phyloP scores from a whole-genome alignment of 2,329 filamentous ascomycete species.

The Huntiella decipiens region DNA sequence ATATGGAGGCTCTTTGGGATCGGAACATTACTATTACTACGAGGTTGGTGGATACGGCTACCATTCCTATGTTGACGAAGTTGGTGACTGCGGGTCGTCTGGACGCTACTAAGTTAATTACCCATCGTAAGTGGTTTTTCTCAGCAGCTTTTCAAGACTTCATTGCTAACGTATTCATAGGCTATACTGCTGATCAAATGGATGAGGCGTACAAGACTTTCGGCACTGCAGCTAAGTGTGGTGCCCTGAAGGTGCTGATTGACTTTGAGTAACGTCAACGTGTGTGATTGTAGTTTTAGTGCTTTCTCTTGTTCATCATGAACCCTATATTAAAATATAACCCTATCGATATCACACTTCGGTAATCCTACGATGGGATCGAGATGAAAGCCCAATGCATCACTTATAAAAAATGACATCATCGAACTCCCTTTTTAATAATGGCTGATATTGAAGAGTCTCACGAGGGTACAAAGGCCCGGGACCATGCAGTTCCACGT shows the following conservation, averaged over 20 bases:
- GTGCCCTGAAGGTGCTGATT: slow-evolving; percentile 26
- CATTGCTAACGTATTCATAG: slow-evolving; percentile 13
- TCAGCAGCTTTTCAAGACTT: slow-evolving; percentile 1
- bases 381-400: neutral
- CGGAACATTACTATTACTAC: slow-evolving; percentile 35
- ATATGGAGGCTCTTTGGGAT: slow-evolving; percentile 34
- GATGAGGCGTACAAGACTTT: slow-evolving; percentile 27
- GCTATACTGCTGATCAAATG: slow-evolving; percentile 24
- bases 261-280: slow-evolving; percentile 12
- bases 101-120: slow-evolving; percentile 24
- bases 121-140: slow-evolving; percentile 21
- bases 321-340: neutral
- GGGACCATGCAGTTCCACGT: neutral
- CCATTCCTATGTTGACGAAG: slow-evolving; percentile 30
- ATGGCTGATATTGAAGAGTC: neutral
- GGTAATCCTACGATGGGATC: neutral
- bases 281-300: neutral
- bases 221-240: slow-evolving; percentile 21
- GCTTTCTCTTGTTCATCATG: neutral
- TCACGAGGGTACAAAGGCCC: neutral
- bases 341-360: neutral
- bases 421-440: neutral
- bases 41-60: slow-evolving; percentile 26
- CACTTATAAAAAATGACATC: neutral
- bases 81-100: slow-evolving; percentile 24